phyloP scores from a whole-genome alignment of 805 yeast species.

The Barnettozyma wickerhamii region DNA sequence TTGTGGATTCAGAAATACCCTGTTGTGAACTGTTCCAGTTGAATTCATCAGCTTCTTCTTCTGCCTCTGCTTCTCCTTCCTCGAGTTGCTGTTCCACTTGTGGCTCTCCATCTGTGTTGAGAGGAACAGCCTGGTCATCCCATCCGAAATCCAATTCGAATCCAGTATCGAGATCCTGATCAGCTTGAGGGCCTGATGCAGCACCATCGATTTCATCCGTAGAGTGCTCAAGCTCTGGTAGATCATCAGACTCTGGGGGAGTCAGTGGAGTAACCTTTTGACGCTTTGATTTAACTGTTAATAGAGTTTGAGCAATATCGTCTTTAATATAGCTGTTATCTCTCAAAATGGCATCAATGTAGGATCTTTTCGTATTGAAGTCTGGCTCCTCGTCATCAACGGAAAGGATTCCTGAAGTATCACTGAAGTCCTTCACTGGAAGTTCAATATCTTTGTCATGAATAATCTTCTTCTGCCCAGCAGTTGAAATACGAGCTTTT shows the following conservation, averaged over 20 bases:
- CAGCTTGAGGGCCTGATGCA: not conserved
- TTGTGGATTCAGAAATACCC: slow-evolving; percentile 44
- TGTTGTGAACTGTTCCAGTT: slow-evolving; percentile 17
- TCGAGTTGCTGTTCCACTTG: slow-evolving; percentile 7
- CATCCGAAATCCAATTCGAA: slow-evolving; percentile 33
- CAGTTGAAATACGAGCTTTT: slow-evolving; percentile 10
- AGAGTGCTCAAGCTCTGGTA: slow-evolving; percentile 21
- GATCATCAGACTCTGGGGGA: slow-evolving; percentile 10
- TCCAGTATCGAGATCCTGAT: slow-evolving; percentile 12
- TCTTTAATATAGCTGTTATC: slow-evolving; percentile 14
- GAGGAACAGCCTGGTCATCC: slow-evolving; percentile 25
- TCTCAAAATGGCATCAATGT: slow-evolving; percentile 13
- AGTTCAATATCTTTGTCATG: slow-evolving; percentile 25
- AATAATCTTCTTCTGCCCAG: slow-evolving; percentile 19
- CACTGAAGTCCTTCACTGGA: slow-evolving; percentile 18
- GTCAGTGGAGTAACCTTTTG: slow-evolving; percentile 15
- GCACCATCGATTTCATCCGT: slow-evolving; percentile 7
- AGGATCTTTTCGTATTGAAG: slow-evolving; percentile 17
- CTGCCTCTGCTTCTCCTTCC: slow-evolving; percentile 16
- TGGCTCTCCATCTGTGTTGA: slow-evolving; percentile 2
- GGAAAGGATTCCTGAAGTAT: slow-evolving; percentile 11
- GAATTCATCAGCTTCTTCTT: slow-evolving; percentile 20
- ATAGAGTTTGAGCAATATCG: slow-evolving; percentile 16
- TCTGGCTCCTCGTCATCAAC: slow-evolving; percentile 4
- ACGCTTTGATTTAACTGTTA: slow-evolving; percentile 16